These are phyloP conservation scores for Mollisia scopiformis DNA, from an alignment of 2,329 filamentous ascomycete genomes.

Conservation along the genomic window DNA sequence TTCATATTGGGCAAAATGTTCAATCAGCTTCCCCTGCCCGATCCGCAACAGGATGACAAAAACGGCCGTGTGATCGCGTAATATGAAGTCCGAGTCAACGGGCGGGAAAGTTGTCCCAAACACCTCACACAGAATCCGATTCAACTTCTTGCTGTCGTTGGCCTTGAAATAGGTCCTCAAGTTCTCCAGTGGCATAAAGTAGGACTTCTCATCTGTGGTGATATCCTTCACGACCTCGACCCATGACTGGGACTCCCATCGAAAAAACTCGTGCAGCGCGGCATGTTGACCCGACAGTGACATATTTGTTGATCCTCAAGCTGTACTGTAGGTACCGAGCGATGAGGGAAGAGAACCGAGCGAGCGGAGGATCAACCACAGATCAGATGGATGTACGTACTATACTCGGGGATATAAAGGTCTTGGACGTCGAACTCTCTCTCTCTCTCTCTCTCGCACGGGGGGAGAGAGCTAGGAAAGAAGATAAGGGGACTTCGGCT, in stretches of 20 bases:
- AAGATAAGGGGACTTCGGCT: background rate
- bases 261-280: slow-evolving; percentile 25
- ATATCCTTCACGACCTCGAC: slow-evolving; percentile 22
- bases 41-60: slow-evolving; percentile 28
- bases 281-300: slow-evolving; percentile 10
- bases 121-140: slow-evolving; percentile 20
- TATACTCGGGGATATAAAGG: too few relatives aligned
- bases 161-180: slow-evolving; percentile 24
- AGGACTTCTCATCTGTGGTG: slow-evolving; percentile 13
- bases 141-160: slow-evolving; percentile 18
- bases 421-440: background rate
- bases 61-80: slow-evolving; percentile 25
- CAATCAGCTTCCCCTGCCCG: slow-evolving; percentile 18
- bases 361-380: background rate
- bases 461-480: background rate
- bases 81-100: slow-evolving; percentile 24
- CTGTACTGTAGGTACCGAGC: too few relatives aligned
- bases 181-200: slow-evolving; percentile 27
- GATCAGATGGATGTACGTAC: background rate
- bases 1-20: slow-evolving; percentile 26
- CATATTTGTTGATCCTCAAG: slow-evolving; percentile 13
- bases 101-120: slow-evolving; percentile 22
- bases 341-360: background rate
- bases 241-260: slow-evolving; percentile 24
- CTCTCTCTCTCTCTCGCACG: too few relatives aligned